Evolutionary conservation across 441 rosid genomes (phyloP), one percentile per base, ranked within the genome.

Genomic region (Biscutella laevigata): DNA sequence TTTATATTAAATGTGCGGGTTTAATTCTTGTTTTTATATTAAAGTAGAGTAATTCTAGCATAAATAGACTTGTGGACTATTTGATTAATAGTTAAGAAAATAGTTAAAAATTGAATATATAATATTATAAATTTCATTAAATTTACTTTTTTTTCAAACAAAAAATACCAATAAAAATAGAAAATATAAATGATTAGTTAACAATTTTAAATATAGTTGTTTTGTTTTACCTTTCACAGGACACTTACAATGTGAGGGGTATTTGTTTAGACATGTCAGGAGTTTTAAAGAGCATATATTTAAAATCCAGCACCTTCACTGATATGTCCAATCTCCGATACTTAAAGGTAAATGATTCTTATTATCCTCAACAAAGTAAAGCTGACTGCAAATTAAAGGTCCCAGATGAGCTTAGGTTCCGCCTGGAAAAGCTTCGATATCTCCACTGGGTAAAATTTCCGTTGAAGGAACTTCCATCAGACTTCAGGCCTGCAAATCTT

Each of bases 361-460:
- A 13, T 46, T 46, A 38, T 37, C 37, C 37, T 1, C 37, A 22
- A 4, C 28, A 58, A 12, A 36, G 63, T 19, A 19, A 46, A 27
- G 4, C 27, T 4, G 9, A 11, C 5, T 7, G 20, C 14, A 19
- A 27, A 10, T 36, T 4, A 9, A 0, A 27, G 4, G 9, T 59
- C 0, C 55, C 47, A 1, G 47, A 27, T 7, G 7, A 9, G 5
- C 24, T 59, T 46, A 4, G 13, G 3, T 16, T 46, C 2, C 30
- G 22, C 1, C 9, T 46, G 24, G 26, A 46, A 17, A 16, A 59
- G 0, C 8, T 59, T 0, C 16, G 46, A 6, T 59, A 25, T 41
- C 47, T 59, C 8, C 47, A 59, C 27, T 59, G 64, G 64, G 7
- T 25, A 17, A 11, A 46, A 9, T 59, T 36, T 2, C 64, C 64